These are phyloP conservation scores for Diaporthe citri DNA, from an alignment of 2,329 filamentous ascomycete genomes.

Conservation along the genomic window DNA sequence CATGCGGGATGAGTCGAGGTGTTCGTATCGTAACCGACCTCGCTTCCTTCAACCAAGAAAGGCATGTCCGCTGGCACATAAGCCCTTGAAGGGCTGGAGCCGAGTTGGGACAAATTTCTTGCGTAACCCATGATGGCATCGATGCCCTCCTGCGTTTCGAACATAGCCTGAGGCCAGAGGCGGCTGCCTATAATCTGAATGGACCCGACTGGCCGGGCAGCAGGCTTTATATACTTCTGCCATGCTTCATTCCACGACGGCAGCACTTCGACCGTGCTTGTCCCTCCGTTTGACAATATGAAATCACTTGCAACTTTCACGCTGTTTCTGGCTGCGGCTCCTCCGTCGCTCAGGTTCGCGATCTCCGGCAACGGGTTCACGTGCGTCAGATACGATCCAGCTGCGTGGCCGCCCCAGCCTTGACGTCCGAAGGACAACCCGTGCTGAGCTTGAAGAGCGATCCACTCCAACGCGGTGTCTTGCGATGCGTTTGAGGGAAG, in stretches of 20 bases:
- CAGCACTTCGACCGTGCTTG: slow-evolving; percentile 12
- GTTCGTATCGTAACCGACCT: slow-evolving; percentile 13
- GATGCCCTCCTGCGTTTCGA: slow-evolving; percentile 7
- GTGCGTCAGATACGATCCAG: slow-evolving; percentile 21
- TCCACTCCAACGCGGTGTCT: slow-evolving; percentile 6
- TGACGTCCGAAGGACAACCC: neutral
- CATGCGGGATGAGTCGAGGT: slow-evolving; percentile 7
- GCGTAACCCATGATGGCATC: neutral
- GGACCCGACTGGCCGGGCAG: slow-evolving; percentile 5
- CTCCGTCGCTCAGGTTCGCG: slow-evolving; percentile 22
- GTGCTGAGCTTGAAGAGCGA: slow-evolving; percentile 15
- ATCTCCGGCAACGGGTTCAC: slow-evolving; percentile 24
- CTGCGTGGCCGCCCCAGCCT: slow-evolving; percentile 30
- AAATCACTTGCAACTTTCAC: slow-evolving; percentile 18
- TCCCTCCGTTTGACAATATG: slow-evolving; percentile 16
- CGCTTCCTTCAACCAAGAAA: slow-evolving; percentile 12
- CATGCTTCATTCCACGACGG: slow-evolving; percentile 10
- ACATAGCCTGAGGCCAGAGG: slow-evolving; percentile 17
- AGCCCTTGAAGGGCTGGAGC: neutral
- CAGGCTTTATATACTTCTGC: slow-evolving; percentile 29
- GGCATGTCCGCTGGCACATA: slow-evolving; percentile 24
- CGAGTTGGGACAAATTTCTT: neutral
- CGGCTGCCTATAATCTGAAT: neutral
- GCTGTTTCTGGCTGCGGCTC: slow-evolving; percentile 6
- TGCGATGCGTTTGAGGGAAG: neutral